Evolutionary conservation across 139 green algal genomes (phyloP).

Genomic region (Monoraphidium neglectum): DNA sequence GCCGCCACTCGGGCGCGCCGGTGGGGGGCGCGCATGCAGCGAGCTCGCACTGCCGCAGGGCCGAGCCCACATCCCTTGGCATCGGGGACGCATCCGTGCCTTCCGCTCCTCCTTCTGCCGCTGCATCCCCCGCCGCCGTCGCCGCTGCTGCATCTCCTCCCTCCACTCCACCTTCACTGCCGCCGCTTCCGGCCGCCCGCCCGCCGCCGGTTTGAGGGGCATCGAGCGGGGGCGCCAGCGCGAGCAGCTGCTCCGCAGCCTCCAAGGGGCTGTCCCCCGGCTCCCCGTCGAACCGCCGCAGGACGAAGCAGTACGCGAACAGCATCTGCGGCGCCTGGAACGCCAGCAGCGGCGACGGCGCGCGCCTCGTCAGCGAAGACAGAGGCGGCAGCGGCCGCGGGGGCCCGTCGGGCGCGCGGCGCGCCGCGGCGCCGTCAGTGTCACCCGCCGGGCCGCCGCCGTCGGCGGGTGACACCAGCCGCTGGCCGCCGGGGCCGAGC

Average conservation of each 20-base stretch:
- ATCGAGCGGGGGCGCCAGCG: conserved; percentile 20
- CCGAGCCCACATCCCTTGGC: no score
- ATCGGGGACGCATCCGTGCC: no score
- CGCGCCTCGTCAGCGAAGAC: conserved; percentile 30
- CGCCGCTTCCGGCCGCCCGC: no score
- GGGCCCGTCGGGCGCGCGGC: conserved; percentile 30
- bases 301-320: conserved; percentile 59
- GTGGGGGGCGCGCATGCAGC: no score
- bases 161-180: no score
- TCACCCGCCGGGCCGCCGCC: not conserved
- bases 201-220: not conserved
- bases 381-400: conserved; percentile 38
- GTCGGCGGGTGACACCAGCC: conserved; percentile 6
- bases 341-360: conserved; percentile 56
- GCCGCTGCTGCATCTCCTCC: no score
- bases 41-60: no score
- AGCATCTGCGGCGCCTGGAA: conserved; percentile 61
- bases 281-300: conserved; percentile 60
- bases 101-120: no score
- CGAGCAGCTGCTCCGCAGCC: conserved; percentile 33
- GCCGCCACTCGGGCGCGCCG: no score
- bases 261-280: conserved; percentile 16
- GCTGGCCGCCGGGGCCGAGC: conserved; percentile 36
- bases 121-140: no score
- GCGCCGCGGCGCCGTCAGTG: not conserved